phyloP scores from a whole-genome alignment of 208 protist species.

The Trypanosoma theileri region DNA sequence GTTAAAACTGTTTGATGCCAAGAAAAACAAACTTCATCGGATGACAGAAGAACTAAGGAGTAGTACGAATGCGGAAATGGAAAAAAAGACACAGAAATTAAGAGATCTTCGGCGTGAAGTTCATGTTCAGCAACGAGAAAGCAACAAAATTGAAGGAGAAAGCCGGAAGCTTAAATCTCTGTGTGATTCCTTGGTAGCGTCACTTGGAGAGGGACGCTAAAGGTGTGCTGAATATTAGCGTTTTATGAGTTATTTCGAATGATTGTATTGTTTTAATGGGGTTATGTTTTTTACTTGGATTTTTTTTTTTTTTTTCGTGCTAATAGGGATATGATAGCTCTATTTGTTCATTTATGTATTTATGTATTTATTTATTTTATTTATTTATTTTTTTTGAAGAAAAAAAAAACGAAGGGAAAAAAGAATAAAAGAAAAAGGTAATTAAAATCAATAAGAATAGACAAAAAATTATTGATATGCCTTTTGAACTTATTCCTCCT shows the following conservation, averaged over 20 bases:
- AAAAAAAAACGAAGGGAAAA: not conserved
- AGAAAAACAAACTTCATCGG: slow-evolving; percentile 44
- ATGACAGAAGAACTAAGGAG: slow-evolving; percentile 58
- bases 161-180: slow-evolving; percentile 63
- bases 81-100: slow-evolving; percentile 58
- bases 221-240: not conserved
- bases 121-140: slow-evolving; percentile 65
- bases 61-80: slow-evolving; percentile 46
- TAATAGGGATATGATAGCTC: too few species aligned
- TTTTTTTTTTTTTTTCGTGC: too few species aligned
- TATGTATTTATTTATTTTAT: too few species aligned
- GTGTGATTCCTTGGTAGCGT: slow-evolving; percentile 64
- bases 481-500: slow-evolving; percentile 53
- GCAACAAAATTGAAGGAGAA: slow-evolving; percentile 59
- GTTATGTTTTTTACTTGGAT: not conserved
- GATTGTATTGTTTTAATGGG: not conserved
- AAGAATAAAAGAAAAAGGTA: not conserved
- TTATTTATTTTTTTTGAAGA: slow-evolving; percentile 12
- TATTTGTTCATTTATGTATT: too few species aligned
- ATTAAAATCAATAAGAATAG: not conserved
- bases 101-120: slow-evolving; percentile 60
- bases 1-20: slow-evolving; percentile 54
- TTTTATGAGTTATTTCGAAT: too few species aligned
- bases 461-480: slow-evolving; percentile 25
- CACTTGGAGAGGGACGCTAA: slow-evolving; percentile 34